Evolutionary conservation across 768 basidiomycete genomes (phyloP), one percentile per base, ranked within the genome.

Genomic region (Kwoniella botswanensis): DNA sequence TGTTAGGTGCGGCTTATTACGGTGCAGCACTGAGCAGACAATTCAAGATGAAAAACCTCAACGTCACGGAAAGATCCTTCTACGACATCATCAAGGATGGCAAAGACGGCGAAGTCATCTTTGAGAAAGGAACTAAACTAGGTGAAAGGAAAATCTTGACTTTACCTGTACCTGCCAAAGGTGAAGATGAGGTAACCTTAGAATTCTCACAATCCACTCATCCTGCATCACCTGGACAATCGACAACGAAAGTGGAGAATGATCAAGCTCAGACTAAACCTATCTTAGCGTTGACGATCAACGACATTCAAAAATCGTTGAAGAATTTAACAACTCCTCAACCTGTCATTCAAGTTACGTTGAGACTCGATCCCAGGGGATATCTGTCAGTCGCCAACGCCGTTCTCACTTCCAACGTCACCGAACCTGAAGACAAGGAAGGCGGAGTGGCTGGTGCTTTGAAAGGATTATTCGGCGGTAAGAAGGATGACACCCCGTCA

Each of bases 11-110:
- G 24, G 96, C 92, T 1, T 89, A 97, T 60, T 90, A 96, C 72
- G 97, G 95, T 17, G 96, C 97, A 3, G 87, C 89, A 24, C 87
- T 95, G 29, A 93, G 91, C 74, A 87, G 91, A 52, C 93, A 93
- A 78, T 98, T 97, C 88, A 92, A 92, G 85, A 97, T 97, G 60
- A 99, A 98, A 85, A 90, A 91, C 76, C 91, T 98, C 82, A 92
- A 93, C 71, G 87, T 98, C 41, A 83, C 87, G 4, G 97, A 98
- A 81, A 86, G 92, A 69, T 83, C 84, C 17, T 84, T 87, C 3
- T 89, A 92, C 76, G 92, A 94, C 74, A 86, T 97, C 90, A 93
- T 53, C 3, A 56, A 65, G 42, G 65, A 61, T 9, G 74, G 60
- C 2, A 50, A 18, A 50, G 46, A 50, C 46, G 46, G 35, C 4